Base-by-base conservation (phyloP, 305 asterid genomes). In the Euphrasia arctica region DNA sequence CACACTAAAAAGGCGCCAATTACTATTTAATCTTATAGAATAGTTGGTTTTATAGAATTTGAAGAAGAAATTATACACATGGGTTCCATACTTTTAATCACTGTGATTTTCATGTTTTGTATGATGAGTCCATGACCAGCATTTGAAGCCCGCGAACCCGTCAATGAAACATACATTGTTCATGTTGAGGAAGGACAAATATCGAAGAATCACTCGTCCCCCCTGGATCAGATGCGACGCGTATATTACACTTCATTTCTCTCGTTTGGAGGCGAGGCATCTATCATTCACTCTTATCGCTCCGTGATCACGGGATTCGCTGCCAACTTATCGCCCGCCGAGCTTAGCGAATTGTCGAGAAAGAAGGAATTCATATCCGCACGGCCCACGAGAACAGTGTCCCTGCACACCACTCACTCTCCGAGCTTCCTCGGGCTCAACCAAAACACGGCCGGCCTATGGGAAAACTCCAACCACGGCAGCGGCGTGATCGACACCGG, bases 341-440 rank as follows among this genome's bases (percentile, higher is more conserved):
- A 57, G 11, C 3, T 57, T 4, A 32, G n/a, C n/a, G 62, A 31
- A 9, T 4, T 57, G 43, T 2, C 34, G 14, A 29, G n/a, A 8
- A 57, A 10, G 61, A 7, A 57, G 3, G 61, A 43, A 5, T 57
- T 57, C 61, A 57, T 57, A 28, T 10, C 18, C 22, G 61, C 61
- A 3, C 7, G 42, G 22, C 61, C 61, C 15, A 10, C 11, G 22
- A 57, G 15, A 57, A 28, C 5, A 2, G 2, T 57, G 2, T 57
- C 61, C 41, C 0, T 31, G 15, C 61, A 57, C 43, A 57, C 61
- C 15, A 57, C 61, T 28, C 61, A 57, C 34, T 28, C 43, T 7
- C 61, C 61, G 1, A 2, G 0, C 18, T 29, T 57, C 61, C 13
- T 57, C 9, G 61, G 61, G 15, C 14, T 57, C 6, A 28, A 32